phyloP scores from a whole-genome alignment of 169 alveolate species.

The Eimeria acervulina region DNA sequence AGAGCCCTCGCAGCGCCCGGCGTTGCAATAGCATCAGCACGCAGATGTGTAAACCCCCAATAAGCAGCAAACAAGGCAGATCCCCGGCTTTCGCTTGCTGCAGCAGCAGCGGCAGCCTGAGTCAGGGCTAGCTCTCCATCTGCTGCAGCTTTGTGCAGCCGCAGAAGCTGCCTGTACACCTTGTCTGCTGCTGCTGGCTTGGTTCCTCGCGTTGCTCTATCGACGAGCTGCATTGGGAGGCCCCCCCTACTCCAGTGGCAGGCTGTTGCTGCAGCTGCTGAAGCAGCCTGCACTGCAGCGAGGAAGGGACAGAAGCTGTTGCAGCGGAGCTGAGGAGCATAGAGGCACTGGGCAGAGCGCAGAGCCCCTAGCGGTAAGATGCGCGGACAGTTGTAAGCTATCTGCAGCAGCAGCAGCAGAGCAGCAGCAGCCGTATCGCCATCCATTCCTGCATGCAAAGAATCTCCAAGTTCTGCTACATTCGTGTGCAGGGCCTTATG shows the following conservation, averaged over 20 bases:
- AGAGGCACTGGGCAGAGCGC: background rate
- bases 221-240: background rate
- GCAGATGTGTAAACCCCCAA: constrained; percentile 8
- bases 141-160: constrained; percentile 81
- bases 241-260: background rate
- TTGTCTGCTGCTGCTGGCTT: constrained; percentile 21
- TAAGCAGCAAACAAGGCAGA: background rate
- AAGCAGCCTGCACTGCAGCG: constrained; percentile 42
- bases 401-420: constrained; percentile 75
- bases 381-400: constrained; percentile 27
- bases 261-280: constrained; percentile 22
- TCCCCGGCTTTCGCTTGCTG: constrained; percentile 29
- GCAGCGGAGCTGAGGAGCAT: background rate
- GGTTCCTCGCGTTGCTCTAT: background rate
- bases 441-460: constrained; percentile 22
- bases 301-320: constrained; percentile 34
- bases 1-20: constrained; percentile 39
- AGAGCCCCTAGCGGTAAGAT: constrained; percentile 1
- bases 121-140: constrained; percentile 68
- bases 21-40: constrained; percentile 50
- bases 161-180: constrained; percentile 53
- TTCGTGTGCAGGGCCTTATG: background rate
- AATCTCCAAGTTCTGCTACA: background rate
- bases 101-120: constrained; percentile 69
- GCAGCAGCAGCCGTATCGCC: constrained; percentile 55